Evolutionary conservation across 441 rosid genomes (phyloP), one percentile per base, ranked within the genome.

Genomic region (Manihot esculenta): DNA sequence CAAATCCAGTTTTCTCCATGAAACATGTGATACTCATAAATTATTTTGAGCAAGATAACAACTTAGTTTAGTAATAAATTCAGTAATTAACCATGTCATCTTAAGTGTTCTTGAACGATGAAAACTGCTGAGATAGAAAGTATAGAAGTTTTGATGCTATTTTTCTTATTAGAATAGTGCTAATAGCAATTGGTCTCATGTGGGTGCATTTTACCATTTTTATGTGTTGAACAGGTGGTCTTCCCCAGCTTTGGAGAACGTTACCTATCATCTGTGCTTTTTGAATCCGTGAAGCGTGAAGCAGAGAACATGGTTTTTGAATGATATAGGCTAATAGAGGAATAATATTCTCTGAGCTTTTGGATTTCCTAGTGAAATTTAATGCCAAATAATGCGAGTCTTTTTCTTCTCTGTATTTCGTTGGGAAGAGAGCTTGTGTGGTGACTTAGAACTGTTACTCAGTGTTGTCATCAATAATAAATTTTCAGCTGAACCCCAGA

Each of bases 231-330:
- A 55, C 83, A 93, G 98, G 97, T 74, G 73, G 26, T 93, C 72
- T 91, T 93, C 82, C 91, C 93, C 17, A 93, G 98, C 86, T 88
- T 86, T 10, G 96, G 97, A 66, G 98, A 93, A 78, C 89, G 98
- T 15, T 93, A 93, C 58, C 83, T 93, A 47, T 88, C 98, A 1
- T 81, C 98, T n/a, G 89, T 82, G 74, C 77, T 89, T 77, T 93
- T 93, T 0, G 94, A 91, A 58, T 88, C 94, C 0, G 74, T 89
- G 58, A 91, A 83, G 79, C 55, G 59, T 41, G 96, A 93, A 73
- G 89, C 92, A 1, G 92, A 87, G 68, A 85, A 51, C 62, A 83
- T 91, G 89, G 85, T 53, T 14, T 71, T 74, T 56, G 76, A 78
- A 69, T 71, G 68, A 78, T 42, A 33, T 6, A 15, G 23, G 21